Percentiles rank a stretch among this genome's conserved stretches.
Conservation (phyloP, 352 stramenopile genomes). For the Globisporangium megalacanthum region DNA sequence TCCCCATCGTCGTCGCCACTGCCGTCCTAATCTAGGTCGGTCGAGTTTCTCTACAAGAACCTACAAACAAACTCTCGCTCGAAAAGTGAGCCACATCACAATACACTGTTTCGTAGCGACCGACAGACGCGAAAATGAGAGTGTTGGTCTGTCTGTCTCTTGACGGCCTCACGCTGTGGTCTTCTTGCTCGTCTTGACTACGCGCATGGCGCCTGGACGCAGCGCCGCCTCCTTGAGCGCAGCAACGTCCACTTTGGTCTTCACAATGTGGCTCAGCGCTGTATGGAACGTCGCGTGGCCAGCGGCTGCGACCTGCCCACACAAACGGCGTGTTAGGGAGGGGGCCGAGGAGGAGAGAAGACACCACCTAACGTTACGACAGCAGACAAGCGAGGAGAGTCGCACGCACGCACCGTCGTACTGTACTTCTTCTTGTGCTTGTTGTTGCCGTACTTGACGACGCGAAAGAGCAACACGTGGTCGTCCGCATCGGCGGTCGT, state of each 20-base stretch:
- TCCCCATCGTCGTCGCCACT: constrained; percentile 32
- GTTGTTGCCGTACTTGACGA: constrained; percentile 81
- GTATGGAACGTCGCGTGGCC: constrained; percentile 65
- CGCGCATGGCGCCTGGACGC: constrained; percentile 20
- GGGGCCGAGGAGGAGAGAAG: too few species aligned
- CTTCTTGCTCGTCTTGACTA: constrained; percentile 51
- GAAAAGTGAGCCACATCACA: neutral
- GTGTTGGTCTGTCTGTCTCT: too few species aligned
- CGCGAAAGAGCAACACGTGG: constrained; percentile 67
- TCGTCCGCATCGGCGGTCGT: constrained; percentile 17
- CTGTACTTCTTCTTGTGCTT: constrained; percentile 86
- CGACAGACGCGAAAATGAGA: too few species aligned
- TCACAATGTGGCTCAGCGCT: constrained; percentile 63
- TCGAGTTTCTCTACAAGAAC: neutral
- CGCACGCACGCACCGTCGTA: constrained; percentile 32
- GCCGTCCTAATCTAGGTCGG: constrained; percentile 5
- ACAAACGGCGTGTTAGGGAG: neutral
- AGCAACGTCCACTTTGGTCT: constrained; percentile 51
- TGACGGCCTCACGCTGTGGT: constrained; percentile 33
- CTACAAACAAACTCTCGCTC: neutral
- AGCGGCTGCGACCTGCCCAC: constrained; percentile 40
- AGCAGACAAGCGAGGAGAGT: neutral
- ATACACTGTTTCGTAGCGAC: neutral
- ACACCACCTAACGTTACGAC: too few species aligned
- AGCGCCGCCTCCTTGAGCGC: constrained; percentile 14